Base-by-base conservation (phyloP, 2,329 filamentous ascomycete species). In the Lachnellula subtilissima region DNA sequence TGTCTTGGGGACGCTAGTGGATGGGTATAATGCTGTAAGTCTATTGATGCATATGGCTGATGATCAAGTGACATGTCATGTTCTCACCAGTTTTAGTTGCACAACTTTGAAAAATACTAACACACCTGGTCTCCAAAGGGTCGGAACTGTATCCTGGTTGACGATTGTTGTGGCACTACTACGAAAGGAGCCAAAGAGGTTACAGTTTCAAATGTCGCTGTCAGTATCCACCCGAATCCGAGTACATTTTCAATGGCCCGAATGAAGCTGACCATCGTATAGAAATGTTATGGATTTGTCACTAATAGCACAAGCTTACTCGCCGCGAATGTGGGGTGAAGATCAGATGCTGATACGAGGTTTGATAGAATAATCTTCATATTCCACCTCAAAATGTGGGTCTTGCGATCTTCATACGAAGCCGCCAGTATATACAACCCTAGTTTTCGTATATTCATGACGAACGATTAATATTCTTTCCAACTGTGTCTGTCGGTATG, bases 11-110 rank as follows among this genome's bases (percentile, higher is more conserved):
- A 83, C 79, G 14, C 68, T 84, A 56, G 72, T 74, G 49, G 80
- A 85, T 69, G 79, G 77, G 2, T 81, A 79, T 61, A 78, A 75
- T 61, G 75, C 74, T 80, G 78, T 61, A 68, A 85, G 22, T 64
- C 84, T 63, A 62, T 84, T 14, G 74, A 74, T 19, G 19, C 19
- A 19, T 19, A 19, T n/a, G 40, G 14, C 9, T n/a, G 17, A 43
- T 45, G 19, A 14, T 19, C 7, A 5, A 5, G 17, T 17, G 19
- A 12, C 28, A 32, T 32, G 28, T 8, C 28, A 28, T 28, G 28
- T 32, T 32, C 9, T 32, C 28, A 8, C 28, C 28, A 11, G 28
- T 32, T 32, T 32, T 32, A 32, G 28, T 32, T 32, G 6, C 28
- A 32, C 28, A 3, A 9, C 8, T 32, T 32, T 32, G n/a, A 7